These are phyloP conservation scores for Pisolithus microcarpus DNA, from an alignment of 768 basidiomycete species.

Conservation along the genomic window DNA sequence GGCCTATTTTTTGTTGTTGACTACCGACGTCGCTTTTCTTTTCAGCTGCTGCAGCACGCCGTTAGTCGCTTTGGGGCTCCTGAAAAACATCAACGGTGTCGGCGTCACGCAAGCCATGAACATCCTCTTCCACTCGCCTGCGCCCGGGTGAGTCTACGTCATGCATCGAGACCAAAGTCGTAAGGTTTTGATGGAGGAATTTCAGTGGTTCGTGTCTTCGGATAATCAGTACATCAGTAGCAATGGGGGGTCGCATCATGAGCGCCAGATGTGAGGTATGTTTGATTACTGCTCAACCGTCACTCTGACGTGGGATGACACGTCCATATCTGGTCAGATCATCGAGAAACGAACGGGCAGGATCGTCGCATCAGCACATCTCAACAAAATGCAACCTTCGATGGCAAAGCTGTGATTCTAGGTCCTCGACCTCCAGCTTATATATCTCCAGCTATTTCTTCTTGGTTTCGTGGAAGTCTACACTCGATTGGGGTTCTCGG, in stretches of 20 bases:
- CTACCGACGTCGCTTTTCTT: not conserved
- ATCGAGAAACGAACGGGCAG: slow-evolving; percentile 51
- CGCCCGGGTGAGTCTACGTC: slow-evolving; percentile 42
- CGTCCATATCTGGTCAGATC: slow-evolving; percentile 32
- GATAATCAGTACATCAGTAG: slow-evolving; percentile 58
- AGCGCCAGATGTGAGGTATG: slow-evolving; percentile 63
- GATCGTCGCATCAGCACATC: slow-evolving; percentile 56
- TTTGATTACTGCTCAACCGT: slow-evolving; percentile 1
- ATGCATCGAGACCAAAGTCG: slow-evolving; percentile 2
- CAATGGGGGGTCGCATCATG: slow-evolving; percentile 65
- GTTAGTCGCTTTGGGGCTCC: slow-evolving; percentile 57
- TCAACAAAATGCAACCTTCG: slow-evolving; percentile 68
- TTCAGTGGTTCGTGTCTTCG: slow-evolving; percentile 50
- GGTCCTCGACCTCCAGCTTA: slow-evolving; percentile 2
- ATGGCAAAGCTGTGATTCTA: slow-evolving; percentile 36
- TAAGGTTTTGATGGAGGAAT: not conserved
- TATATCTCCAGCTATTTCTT: not conserved
- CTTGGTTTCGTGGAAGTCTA: slow-evolving; percentile 4
- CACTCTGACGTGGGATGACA: not conserved
- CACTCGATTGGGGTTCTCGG: not conserved
- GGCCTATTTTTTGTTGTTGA: not conserved
- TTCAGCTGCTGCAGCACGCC: slow-evolving; percentile 60
- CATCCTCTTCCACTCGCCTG: slow-evolving; percentile 63
- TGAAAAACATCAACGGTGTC: slow-evolving; percentile 57
- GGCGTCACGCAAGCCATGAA: slow-evolving; percentile 71